Evolutionary conservation across 768 basidiomycete species (phyloP).

Genomic region (Pseudohyphozyma bogoriensis): DNA sequence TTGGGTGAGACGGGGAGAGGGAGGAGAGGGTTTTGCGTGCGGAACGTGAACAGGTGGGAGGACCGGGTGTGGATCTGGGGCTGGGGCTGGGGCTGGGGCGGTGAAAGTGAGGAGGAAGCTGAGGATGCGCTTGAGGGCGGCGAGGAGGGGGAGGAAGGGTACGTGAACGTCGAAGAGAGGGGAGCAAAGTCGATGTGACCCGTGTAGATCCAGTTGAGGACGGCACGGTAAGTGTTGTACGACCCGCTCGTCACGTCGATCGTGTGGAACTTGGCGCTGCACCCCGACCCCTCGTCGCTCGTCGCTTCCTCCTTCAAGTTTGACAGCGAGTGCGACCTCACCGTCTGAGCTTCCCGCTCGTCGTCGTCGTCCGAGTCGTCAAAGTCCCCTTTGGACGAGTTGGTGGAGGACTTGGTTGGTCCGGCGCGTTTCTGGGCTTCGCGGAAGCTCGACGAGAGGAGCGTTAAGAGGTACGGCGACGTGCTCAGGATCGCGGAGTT

Average conservation of each 20-base stretch:
- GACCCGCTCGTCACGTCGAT: neutral
- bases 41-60: too few species aligned
- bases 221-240: conserved; percentile 5
- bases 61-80: neutral
- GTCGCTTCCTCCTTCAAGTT: neutral
- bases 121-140: neutral
- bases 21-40: neutral
- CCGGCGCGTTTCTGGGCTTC: neutral
- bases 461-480: neutral
- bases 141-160: neutral
- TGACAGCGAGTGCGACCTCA: too few species aligned
- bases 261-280: neutral
- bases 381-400: neutral
- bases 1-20: conserved; percentile 2
- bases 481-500: neutral
- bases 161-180: neutral
- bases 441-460: neutral
- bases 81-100: neutral
- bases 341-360: neutral
- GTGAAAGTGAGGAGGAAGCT: neutral
- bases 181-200: conserved; percentile 1
- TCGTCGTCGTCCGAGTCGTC: neutral
- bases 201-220: neutral
- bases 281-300: neutral
- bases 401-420: neutral